phyloP scores from a whole-genome alignment of 176 grass and related monocot genomes.

The Eleusine indica region DNA sequence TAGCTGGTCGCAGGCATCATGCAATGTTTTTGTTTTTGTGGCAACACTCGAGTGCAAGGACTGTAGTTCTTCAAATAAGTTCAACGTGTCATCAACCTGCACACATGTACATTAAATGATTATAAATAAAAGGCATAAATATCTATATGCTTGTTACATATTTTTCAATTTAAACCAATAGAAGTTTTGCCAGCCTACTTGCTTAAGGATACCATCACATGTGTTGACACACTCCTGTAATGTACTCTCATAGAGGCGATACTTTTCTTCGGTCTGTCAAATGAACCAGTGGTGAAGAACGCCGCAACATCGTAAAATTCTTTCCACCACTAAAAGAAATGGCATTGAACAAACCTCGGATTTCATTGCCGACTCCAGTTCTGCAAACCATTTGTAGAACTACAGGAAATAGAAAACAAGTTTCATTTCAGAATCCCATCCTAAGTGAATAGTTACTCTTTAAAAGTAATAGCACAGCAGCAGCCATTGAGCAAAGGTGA shows the following conservation, averaged over 20 bases:
- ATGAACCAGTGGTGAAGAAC: slow-evolving; percentile 40
- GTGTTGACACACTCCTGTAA: slow-evolving; percentile 78
- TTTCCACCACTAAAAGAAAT: slow-evolving; percentile 26
- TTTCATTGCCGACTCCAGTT: slow-evolving; percentile 95
- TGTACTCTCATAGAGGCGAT: slow-evolving; percentile 88
- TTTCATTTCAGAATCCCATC: background rate
- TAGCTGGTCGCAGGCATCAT: slow-evolving; percentile 95
- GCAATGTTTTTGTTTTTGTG: slow-evolving; percentile 91
- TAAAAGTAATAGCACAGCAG: background rate
- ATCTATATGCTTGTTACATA: background rate
- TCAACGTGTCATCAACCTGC: slow-evolving; percentile 90
- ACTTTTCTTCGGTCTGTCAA: slow-evolving; percentile 94
- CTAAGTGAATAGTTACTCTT: background rate
- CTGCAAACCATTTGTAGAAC: slow-evolving; percentile 99
- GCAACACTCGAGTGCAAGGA: slow-evolving; percentile 84
- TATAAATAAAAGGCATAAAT: slow-evolving; percentile 2
- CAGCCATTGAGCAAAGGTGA: background rate
- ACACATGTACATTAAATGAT: slow-evolving; percentile 27
- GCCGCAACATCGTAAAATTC: background rate
- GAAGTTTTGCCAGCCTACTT: slow-evolving; percentile 52
- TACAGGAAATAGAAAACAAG: slow-evolving; percentile 34
- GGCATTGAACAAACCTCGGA: slow-evolving; percentile 72
- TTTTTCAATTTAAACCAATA: slow-evolving; percentile 28
- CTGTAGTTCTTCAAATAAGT: slow-evolving; percentile 91
- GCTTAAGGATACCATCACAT: slow-evolving; percentile 90